phyloP scores from a whole-genome alignment of 164 flowering plant genomes.

The Vitis riparia region DNA sequence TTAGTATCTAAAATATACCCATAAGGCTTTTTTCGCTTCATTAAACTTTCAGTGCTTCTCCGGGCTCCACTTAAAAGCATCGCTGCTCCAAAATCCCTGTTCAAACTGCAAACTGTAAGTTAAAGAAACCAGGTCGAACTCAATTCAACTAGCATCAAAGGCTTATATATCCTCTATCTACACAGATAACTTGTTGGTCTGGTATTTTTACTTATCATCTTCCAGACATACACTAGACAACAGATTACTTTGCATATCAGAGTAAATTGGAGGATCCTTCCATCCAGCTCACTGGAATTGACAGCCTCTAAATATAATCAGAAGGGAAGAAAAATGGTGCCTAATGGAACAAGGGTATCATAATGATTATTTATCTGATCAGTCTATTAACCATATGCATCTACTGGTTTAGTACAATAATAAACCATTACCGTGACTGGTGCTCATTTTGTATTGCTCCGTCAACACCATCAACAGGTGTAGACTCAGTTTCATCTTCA shows the following conservation, averaged over 20 bases:
- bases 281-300: too few relatives aligned
- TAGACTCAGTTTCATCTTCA: constrained; percentile 42
- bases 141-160: not conserved
- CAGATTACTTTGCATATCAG: too few relatives aligned
- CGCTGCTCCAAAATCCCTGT: constrained; percentile 30
- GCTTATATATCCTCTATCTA: too few relatives aligned
- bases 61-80: constrained; percentile 10
- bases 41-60: constrained; percentile 31
- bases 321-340: too few relatives aligned
- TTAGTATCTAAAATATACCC: constrained; percentile 59
- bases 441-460: constrained; percentile 27
- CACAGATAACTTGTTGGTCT: too few relatives aligned
- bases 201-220: too few relatives aligned
- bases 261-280: too few relatives aligned
- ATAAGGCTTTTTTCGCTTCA: constrained; percentile 41
- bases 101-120: constrained; percentile 30
- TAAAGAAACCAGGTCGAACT: not conserved
- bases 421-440: constrained; percentile 26
- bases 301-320: too few relatives aligned
- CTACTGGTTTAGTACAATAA: not conserved
- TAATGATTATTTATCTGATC: too few relatives aligned
- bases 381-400: too few relatives aligned
- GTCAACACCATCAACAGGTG: constrained; percentile 18
- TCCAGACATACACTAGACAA: too few relatives aligned
- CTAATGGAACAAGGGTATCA: too few relatives aligned